Evolutionary conservation across 176 grass and related monocot genomes (phyloP).

Genomic region (Avena eriantha): DNA sequence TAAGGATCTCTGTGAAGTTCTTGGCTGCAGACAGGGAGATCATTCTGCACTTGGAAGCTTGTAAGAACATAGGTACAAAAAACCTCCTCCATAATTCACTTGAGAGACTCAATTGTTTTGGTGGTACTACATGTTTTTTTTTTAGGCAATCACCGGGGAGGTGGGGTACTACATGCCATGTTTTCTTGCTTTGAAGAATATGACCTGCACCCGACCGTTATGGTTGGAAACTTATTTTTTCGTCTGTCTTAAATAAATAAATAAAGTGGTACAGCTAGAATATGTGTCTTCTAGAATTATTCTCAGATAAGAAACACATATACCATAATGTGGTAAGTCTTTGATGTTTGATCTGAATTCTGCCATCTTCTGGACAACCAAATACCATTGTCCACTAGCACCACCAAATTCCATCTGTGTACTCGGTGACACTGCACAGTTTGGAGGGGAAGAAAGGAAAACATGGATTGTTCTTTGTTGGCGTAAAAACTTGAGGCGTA

Average conservation of each 20-base stretch:
- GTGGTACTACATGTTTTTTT: not conserved
- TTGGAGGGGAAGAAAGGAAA: constrained; percentile 29
- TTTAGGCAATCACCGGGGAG: not conserved
- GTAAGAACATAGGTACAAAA: constrained; percentile 33
- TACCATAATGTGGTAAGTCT: constrained; percentile 22
- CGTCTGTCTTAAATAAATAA: constrained; percentile 4
- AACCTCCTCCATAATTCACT: not conserved
- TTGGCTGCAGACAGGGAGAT: constrained; percentile 32
- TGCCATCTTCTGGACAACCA: not conserved
- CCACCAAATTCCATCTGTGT: constrained; percentile 22
- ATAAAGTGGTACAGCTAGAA: not conserved
- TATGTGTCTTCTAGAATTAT: not conserved
- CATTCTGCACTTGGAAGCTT: constrained; percentile 27
- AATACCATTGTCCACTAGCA: constrained; percentile 26
- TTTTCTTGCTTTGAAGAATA: constrained; percentile 10
- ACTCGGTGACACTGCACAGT: not conserved
- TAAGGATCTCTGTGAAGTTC: constrained; percentile 30
- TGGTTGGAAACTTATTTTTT: not conserved
- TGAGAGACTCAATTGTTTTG: constrained; percentile 1
- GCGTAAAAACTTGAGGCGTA: constrained; percentile 47
- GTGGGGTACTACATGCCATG: not conserved
- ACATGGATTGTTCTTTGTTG: constrained; percentile 31
- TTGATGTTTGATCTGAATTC: constrained; percentile 1
- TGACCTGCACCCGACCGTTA: not conserved
- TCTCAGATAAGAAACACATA: constrained; percentile 3